These are phyloP conservation scores for Lachnellula arida DNA, from an alignment of 2,329 filamentous ascomycete species.

Conservation along the genomic window DNA sequence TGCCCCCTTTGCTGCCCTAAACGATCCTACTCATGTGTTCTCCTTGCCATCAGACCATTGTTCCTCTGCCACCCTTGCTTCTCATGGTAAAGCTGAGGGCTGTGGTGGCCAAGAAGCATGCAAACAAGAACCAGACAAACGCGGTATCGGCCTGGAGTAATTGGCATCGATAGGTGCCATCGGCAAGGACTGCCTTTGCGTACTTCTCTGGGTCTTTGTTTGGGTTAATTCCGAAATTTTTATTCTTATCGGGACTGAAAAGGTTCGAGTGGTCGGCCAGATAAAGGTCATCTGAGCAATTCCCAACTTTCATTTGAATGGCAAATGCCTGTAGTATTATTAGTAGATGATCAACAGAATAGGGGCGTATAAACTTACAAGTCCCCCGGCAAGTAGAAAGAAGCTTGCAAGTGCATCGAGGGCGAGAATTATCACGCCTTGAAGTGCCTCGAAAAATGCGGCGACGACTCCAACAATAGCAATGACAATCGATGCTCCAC, in stretches of 20 bases:
- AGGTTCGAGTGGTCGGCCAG: slow-evolving; percentile 7
- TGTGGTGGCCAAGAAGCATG: slow-evolving; percentile 14
- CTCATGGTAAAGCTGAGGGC: slow-evolving; percentile 10
- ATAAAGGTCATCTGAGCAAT: slow-evolving; percentile 14
- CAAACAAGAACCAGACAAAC: slow-evolving; percentile 24
- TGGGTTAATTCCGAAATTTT: slow-evolving; percentile 2
- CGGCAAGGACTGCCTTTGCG: background rate
- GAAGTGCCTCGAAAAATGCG: slow-evolving; percentile 21
- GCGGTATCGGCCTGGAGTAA: slow-evolving; percentile 22
- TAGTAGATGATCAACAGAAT: background rate
- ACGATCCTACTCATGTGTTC: no score
- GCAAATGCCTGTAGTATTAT: slow-evolving; percentile 22
- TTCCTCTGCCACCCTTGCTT: slow-evolving; percentile 7
- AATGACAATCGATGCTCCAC: slow-evolving; percentile 20
- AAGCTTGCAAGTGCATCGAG: slow-evolving; percentile 24
- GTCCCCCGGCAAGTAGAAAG: slow-evolving; percentile 26
- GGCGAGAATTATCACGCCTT: slow-evolving; percentile 21
- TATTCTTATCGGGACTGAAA: slow-evolving; percentile 6
- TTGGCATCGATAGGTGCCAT: slow-evolving; percentile 16
- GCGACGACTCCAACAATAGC: slow-evolving; percentile 18
- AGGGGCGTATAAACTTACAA: slow-evolving; percentile 16
- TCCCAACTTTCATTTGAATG: slow-evolving; percentile 19
- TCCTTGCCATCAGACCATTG: slow-evolving; percentile 11
- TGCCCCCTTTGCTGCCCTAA: background rate
- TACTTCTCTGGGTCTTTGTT: background rate